Evolutionary conservation across 2,329 filamentous ascomycete genomes (phyloP).

Genomic region (Sclerotinia sclerotiorum): DNA sequence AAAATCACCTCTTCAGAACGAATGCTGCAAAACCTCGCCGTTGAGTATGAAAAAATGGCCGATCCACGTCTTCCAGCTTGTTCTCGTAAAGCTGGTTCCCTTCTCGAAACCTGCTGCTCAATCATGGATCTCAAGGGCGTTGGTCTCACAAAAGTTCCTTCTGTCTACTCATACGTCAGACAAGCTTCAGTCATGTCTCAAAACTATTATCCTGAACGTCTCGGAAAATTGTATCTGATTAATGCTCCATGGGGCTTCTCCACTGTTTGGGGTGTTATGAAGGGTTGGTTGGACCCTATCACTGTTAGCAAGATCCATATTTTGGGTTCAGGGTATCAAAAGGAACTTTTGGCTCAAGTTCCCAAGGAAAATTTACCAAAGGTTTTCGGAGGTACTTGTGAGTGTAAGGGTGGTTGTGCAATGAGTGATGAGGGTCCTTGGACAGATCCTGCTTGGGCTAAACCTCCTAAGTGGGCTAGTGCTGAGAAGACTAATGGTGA

Average conservation of each 20-base stretch:
- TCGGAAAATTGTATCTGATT: constrained; percentile 96
- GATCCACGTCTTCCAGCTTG: constrained; percentile 93
- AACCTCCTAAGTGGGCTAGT: constrained; percentile 58
- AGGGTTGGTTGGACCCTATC: constrained; percentile 93
- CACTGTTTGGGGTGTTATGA: constrained; percentile 79
- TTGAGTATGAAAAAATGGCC: constrained; percentile 95
- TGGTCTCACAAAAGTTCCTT: constrained; percentile 73
- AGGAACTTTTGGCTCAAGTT: constrained; percentile 80
- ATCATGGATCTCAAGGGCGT: constrained; percentile 98
- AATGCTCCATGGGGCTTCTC: constrained; percentile 97
- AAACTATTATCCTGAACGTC: constrained; percentile 98
- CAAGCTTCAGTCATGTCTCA: constrained; percentile 87
- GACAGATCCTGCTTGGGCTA: constrained; percentile 69
- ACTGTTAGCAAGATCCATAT: constrained; percentile 96
- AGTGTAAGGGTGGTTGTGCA: constrained; percentile 78
- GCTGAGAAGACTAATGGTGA: constrained; percentile 47
- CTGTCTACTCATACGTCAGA: constrained; percentile 85
- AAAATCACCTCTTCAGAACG: constrained; percentile 90
- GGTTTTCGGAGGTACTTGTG: constrained; percentile 79
- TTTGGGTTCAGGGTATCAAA: constrained; percentile 77
- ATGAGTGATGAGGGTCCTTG: constrained; percentile 90
- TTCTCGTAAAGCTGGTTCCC: constrained; percentile 83
- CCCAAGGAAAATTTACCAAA: constrained; percentile 87
- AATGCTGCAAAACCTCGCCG: constrained; percentile 94
- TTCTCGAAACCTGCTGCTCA: constrained; percentile 96